A percentile compares a stretch with the other conserved stretches of the same genome.
Evolutionary conservation across 768 basidiomycete species (phyloP).

Genomic region (Austroboletus festivus): DNA sequence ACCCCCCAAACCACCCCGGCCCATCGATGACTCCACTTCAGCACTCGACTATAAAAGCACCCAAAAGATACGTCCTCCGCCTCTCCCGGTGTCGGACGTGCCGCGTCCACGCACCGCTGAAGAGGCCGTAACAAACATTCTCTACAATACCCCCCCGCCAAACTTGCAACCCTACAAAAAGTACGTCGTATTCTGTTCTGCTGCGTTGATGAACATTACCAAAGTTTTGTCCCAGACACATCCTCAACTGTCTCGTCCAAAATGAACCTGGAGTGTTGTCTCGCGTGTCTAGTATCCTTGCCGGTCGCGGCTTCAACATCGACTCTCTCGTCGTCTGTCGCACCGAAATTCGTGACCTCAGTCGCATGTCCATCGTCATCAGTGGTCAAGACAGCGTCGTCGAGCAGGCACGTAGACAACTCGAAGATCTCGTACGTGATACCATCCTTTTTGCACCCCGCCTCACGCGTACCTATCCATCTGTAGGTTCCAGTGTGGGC

Average conservation of each 20-base stretch:
- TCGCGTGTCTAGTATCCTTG: conserved; percentile 94
- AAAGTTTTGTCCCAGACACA: conserved; percentile 66
- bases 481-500: conserved; percentile 97
- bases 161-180: conserved; percentile 91
- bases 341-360: conserved; percentile 94
- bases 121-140: conserved; percentile 95
- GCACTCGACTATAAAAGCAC: conserved; percentile 88
- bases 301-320: conserved; percentile 97
- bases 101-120: conserved; percentile 83
- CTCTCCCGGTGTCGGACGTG: conserved; percentile 81
- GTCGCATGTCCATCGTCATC: conserved; percentile 97
- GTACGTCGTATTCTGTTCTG: conserved; percentile 37
- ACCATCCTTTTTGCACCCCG: neutral
- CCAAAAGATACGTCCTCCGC: conserved; percentile 72
- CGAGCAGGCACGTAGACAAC: conserved; percentile 92
- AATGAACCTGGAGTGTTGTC: conserved; percentile 99
- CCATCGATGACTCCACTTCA: conserved; percentile 91
- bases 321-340: conserved; percentile 98
- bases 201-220: conserved; percentile 3
- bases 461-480: neutral
- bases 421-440: conserved; percentile 86
- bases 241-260: conserved; percentile 96
- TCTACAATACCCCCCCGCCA: conserved; percentile 94
- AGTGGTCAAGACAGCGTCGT: conserved; percentile 97
- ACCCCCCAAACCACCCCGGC: conserved; percentile 70